Conservation (phyloP, 2,329 filamentous ascomycete species). For the Aspergillus transmontanensis region DNA sequence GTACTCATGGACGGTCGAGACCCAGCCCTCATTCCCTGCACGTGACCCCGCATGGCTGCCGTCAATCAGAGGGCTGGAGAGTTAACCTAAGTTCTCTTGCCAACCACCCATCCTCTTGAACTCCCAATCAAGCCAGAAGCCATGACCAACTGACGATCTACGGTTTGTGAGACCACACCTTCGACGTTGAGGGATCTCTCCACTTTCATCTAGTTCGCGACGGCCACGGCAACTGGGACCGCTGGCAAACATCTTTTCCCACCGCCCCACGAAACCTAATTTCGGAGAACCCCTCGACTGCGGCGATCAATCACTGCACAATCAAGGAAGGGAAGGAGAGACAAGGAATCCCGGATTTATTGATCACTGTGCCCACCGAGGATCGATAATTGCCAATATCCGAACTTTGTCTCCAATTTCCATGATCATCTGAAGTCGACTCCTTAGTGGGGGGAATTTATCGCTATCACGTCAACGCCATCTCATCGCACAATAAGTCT, state of each 20-base stretch:
- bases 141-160: slow-evolving; percentile 3
- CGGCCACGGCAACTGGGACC: neutral
- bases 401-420: neutral
- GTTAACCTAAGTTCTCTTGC: neutral
- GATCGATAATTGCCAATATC: neutral
- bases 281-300: slow-evolving; percentile 26
- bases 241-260: slow-evolving; percentile 13
- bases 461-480: slow-evolving; percentile 24
- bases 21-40: neutral
- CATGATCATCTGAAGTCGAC: slow-evolving; percentile 13
- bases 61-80: neutral
- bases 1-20: neutral
- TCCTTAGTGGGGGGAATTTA: slow-evolving; percentile 25
- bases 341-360: slow-evolving; percentile 6
- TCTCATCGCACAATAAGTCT: slow-evolving; percentile 38
- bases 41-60: slow-evolving; percentile 9
- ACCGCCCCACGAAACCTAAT: slow-evolving; percentile 33
- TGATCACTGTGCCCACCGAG: neutral
- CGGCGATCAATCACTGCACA: slow-evolving; percentile 24
- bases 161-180: slow-evolving; percentile 6
- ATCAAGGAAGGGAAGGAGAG: slow-evolving; percentile 11
- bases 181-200: neutral
- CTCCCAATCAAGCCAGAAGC: neutral
- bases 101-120: neutral
- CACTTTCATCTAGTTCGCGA: slow-evolving; percentile 2